Conservation (phyloP, 495 filamentous ascomycete species). For the Annulohypoxylon nitens region DNA sequence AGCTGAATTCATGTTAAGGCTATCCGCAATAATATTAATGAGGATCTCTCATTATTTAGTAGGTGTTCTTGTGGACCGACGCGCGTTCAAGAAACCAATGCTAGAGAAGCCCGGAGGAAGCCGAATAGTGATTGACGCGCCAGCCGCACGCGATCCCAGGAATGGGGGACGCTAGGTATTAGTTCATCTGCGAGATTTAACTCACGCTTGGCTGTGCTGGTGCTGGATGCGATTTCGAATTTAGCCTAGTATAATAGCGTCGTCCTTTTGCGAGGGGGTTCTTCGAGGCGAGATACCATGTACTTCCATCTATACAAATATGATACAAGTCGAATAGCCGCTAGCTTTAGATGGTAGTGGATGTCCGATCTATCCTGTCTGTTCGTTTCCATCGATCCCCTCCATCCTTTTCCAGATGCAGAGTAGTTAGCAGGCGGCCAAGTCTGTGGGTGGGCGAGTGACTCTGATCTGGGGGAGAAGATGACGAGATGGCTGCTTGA, state of each 20-base stretch:
- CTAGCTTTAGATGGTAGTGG: conserved; percentile 35
- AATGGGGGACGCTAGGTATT: conserved; percentile 42
- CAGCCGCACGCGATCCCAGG: conserved; percentile 45
- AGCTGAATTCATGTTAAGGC: neutral
- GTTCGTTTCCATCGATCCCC: conserved; percentile 15
- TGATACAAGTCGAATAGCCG: conserved; percentile 32
- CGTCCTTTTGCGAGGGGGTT: conserved; percentile 20
- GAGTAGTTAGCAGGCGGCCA: conserved; percentile 10
- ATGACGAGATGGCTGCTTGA: neutral
- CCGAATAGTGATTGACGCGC: conserved; percentile 44
- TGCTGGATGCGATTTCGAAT: conserved; percentile 26
- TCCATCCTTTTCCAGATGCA: conserved; percentile 17
- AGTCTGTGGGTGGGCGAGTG: conserved; percentile 24
- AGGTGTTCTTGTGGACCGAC: conserved; percentile 27
- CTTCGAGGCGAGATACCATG: conserved; percentile 25
- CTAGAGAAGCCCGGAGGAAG: conserved; percentile 44
- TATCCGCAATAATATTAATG: conserved; percentile 5
- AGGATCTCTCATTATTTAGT: neutral
- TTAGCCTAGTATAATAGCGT: conserved; percentile 45
- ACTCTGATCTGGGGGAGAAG: conserved; percentile 18
- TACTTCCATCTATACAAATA: conserved; percentile 23
- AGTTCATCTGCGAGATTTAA: conserved; percentile 33
- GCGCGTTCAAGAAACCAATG: conserved; percentile 30
- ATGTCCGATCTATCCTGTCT: conserved; percentile 29
- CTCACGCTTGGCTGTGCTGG: conserved; percentile 13